Percentiles rank a stretch among this genome's conserved stretches.
These are phyloP conservation scores for Candida nemodendra DNA, from an alignment of 805 yeast genomes.

Conservation along the genomic window DNA sequence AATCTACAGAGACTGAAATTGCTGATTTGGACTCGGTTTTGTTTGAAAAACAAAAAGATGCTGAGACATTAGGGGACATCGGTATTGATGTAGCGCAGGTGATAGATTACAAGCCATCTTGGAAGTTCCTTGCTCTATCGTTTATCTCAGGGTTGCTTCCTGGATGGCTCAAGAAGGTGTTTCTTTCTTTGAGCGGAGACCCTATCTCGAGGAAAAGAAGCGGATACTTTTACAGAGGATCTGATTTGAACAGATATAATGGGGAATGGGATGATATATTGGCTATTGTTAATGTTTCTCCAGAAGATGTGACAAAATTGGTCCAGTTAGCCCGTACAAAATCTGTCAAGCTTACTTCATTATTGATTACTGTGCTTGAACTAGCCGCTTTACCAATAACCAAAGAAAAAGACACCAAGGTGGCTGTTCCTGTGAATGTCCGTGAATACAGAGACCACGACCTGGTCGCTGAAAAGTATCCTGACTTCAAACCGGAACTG, in stretches of 20 bases:
- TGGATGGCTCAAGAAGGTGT: background rate
- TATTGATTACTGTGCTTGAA: constrained; percentile 13
- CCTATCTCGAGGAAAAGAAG: background rate
- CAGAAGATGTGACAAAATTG: constrained; percentile 8
- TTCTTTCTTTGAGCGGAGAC: background rate
- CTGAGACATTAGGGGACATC: background rate
- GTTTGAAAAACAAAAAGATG: constrained; percentile 3
- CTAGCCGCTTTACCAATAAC: constrained; percentile 12
- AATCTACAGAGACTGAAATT: constrained; percentile 8
- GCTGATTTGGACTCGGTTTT: background rate
- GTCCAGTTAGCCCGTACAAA: constrained; percentile 10
- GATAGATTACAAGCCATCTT: constrained; percentile 10
- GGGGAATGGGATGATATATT: constrained; percentile 6
- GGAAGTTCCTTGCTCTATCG: background rate
- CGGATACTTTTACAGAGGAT: background rate
- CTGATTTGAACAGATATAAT: constrained; percentile 3
- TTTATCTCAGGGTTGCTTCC: background rate
- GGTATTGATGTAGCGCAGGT: constrained; percentile 2
- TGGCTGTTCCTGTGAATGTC: constrained; percentile 21
- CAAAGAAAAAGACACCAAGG: constrained; percentile 12
- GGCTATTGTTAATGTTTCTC: constrained; percentile 7
- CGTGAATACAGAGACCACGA: constrained; percentile 10
- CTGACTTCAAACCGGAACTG: constrained; percentile 8
- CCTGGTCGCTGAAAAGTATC: background rate
- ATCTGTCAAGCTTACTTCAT: constrained; percentile 19